These are phyloP conservation scores for Herpotrichia juniperi DNA, from an alignment of 2,329 filamentous ascomycete species.

Conservation along the genomic window DNA sequence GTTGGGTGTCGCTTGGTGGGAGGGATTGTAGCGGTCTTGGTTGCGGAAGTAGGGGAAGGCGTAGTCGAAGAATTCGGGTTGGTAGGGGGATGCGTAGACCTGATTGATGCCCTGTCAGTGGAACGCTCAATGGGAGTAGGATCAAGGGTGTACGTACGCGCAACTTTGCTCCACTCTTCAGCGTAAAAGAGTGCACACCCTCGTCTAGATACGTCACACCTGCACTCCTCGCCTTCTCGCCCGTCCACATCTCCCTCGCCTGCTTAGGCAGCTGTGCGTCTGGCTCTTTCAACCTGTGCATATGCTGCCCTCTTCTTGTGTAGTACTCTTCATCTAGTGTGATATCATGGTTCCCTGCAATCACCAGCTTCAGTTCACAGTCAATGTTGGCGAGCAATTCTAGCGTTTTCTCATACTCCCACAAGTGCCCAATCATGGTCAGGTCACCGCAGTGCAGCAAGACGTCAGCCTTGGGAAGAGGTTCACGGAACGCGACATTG, in stretches of 20 bases:
- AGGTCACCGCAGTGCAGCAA: conserved; percentile 66
- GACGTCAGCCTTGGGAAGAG: conserved; percentile 59
- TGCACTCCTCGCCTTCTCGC: conserved; percentile 49
- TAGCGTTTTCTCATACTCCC: conserved; percentile 56
- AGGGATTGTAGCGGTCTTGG: conserved; percentile 60
- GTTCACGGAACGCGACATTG: conserved; percentile 34
- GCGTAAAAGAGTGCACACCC: conserved; percentile 53
- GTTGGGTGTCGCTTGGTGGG: conserved; percentile 30
- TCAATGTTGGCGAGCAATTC: conserved; percentile 55
- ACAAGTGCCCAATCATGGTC: conserved; percentile 56
- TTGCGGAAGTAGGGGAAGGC: conserved; percentile 60
- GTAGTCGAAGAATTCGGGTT: conserved; percentile 61
- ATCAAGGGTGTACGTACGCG: conserved; percentile 35
- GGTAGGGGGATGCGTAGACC: conserved; percentile 61
- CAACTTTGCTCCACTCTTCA: conserved; percentile 57
- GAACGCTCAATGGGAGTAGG: not conserved
- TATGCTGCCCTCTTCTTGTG: conserved; percentile 27
- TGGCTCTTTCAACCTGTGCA: conserved; percentile 29
- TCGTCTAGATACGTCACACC: conserved; percentile 64
- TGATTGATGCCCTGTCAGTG: conserved; percentile 9
- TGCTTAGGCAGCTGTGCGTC: conserved; percentile 23
- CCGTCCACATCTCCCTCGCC: conserved; percentile 56
- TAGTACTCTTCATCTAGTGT: conserved; percentile 61
- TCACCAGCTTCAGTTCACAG: conserved; percentile 65
- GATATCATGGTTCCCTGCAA: conserved; percentile 68